A percentile compares a stretch with the other conserved stretches of the same genome.
phyloP scores from a whole-genome alignment of 345 rosid genomes.

The Camelina neglecta region DNA sequence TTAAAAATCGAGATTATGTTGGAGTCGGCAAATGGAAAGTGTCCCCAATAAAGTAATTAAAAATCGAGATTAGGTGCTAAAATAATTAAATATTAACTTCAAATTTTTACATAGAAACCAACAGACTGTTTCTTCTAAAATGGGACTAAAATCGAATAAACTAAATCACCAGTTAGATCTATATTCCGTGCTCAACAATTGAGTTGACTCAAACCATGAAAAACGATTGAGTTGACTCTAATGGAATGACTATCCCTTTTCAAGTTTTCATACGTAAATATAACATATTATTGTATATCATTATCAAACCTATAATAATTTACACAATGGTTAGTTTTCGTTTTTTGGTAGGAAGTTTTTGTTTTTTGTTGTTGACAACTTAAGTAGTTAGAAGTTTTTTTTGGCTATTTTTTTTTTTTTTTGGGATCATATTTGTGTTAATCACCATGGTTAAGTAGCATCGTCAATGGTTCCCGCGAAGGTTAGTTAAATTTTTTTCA shows the following conservation, averaged over 20 bases:
- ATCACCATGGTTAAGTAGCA: background rate
- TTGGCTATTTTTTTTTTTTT: background rate
- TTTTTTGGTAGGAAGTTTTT: too few species aligned
- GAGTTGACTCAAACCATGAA: too few species aligned
- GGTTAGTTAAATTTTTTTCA: background rate
- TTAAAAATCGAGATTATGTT: background rate
- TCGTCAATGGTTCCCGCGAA: slow-evolving; percentile 14
- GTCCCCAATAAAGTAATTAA: background rate
- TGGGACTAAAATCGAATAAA: background rate
- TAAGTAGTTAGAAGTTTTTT: background rate
- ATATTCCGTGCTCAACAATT: background rate
- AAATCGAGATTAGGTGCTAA: background rate
- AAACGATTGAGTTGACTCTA: background rate
- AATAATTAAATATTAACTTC: background rate
- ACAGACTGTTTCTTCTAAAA: background rate
- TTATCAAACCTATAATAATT: background rate
- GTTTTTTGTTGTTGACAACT: background rate
- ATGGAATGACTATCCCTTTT: background rate
- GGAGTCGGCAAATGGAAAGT: background rate
- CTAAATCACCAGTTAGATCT: background rate
- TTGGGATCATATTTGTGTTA: background rate
- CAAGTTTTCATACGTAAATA: background rate
- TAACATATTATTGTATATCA: background rate
- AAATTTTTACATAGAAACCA: background rate
- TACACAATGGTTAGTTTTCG: background rate